phyloP scores from a whole-genome alignment of 2,329 filamentous ascomycete species.

The Stachybotrys elegans region DNA sequence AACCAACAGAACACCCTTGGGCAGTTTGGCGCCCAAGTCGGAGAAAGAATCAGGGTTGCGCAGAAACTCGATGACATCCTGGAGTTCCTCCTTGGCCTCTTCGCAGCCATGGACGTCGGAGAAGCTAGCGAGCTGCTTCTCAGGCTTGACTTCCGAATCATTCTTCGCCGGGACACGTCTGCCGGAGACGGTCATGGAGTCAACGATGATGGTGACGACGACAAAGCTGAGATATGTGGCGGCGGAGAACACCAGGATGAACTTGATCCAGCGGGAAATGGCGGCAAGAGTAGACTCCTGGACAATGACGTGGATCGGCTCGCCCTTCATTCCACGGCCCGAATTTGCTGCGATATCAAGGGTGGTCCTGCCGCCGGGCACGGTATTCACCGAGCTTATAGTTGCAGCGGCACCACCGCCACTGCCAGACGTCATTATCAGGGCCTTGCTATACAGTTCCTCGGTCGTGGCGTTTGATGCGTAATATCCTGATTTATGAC shows the following conservation, averaged over 20 bases:
- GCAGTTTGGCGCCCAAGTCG: slow-evolving; percentile 89
- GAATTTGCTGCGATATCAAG: slow-evolving; percentile 21
- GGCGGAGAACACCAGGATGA: slow-evolving; percentile 72
- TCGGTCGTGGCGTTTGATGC: slow-evolving; percentile 76
- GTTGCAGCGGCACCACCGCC: slow-evolving; percentile 17
- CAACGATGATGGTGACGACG: slow-evolving; percentile 74
- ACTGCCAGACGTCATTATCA: slow-evolving; percentile 36
- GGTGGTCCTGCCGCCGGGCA: slow-evolving; percentile 23
- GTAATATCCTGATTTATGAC: slow-evolving; percentile 82
- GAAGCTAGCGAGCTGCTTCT: slow-evolving; percentile 89
- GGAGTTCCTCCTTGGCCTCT: slow-evolving; percentile 95
- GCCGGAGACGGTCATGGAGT: slow-evolving; percentile 65
- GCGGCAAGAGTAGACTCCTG: slow-evolving; percentile 78
- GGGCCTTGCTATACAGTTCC: slow-evolving; percentile 70
- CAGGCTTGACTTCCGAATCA: slow-evolving; percentile 82
- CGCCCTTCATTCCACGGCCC: slow-evolving; percentile 64
- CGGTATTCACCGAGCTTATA: slow-evolving; percentile 18
- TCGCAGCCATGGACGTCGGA: slow-evolving; percentile 94
- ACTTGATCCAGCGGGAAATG: slow-evolving; percentile 90
- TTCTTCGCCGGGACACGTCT: slow-evolving; percentile 64
- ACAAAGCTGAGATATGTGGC: slow-evolving; percentile 76
- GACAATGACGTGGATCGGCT: slow-evolving; percentile 92
- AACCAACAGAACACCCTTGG: slow-evolving; percentile 92
- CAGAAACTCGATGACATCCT: slow-evolving; percentile 94
- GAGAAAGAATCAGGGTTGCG: slow-evolving; percentile 91